Evolutionary conservation across 179 eudicot species (phyloP), one percentile per base, ranked within the genome.

Genomic region (Drosera spatulata): DNA sequence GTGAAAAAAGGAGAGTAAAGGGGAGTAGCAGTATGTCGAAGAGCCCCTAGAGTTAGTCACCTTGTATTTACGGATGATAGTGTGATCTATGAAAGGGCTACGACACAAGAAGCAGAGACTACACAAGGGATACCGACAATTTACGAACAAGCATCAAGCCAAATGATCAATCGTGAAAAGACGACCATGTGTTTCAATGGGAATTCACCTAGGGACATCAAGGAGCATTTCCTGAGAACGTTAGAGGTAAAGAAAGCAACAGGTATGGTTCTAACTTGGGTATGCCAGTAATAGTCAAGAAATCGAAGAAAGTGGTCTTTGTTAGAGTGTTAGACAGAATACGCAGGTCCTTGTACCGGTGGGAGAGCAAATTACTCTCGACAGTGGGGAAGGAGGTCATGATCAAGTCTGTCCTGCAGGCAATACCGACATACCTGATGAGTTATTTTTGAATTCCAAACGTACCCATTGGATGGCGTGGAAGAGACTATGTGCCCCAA

Each of bases 401-500:
- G 7, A 13, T 64, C 8, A 64, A 64, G 53, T 47, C 50, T 47
- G n/a, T n/a, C n/a, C n/a, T n/a, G n/a, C n/a, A n/a, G n/a, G n/a
- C n/a, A n/a, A n/a, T n/a, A n/a, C n/a, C n/a, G n/a, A n/a, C n/a
- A n/a, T n/a, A n/a, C n/a, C n/a, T n/a, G n/a, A n/a, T n/a, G n/a
- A n/a, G n/a, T n/a, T n/a, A n/a, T n/a, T n/a, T n/a, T n/a, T n/a
- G n/a, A n/a, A n/a, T n/a, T n/a, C n/a, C n/a, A n/a, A n/a, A n/a
- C n/a, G n/a, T n/a, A n/a, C n/a, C n/a, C n/a, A n/a, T n/a, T n/a
- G n/a, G n/a, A n/a, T n/a, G n/a, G n/a, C n/a, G n/a, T n/a, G n/a
- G n/a, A n/a, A n/a, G n/a, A n/a, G n/a, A n/a, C n/a, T n/a, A n/a
- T n/a, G n/a, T n/a, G n/a, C n/a, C n/a, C n/a, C n/a, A n/a, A n/a